Conservation (phyloP, 495 filamentous ascomycete genomes). For the Lepraria neglecta region DNA sequence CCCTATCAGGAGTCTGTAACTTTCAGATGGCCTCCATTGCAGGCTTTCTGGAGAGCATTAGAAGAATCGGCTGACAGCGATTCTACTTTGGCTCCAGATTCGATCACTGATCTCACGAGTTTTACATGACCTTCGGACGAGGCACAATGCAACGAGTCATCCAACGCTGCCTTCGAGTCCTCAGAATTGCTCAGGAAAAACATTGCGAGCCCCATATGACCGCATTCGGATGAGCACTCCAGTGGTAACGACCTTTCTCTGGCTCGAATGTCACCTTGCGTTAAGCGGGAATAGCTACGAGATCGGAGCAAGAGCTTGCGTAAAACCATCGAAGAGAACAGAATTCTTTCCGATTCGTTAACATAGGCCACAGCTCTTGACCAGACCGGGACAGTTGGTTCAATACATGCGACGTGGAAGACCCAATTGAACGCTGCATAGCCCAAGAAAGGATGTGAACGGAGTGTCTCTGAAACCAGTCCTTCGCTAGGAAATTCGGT, state of each 20-base stretch:
- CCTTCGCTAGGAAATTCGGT: not conserved
- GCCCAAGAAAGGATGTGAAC: not conserved
- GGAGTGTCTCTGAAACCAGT: not conserved
- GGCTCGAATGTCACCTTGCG: not conserved
- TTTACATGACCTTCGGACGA: not conserved
- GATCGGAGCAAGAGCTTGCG: constrained; percentile 3
- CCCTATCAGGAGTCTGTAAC: constrained; percentile 5
- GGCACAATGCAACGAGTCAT: not conserved
- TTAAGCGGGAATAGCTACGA: not conserved
- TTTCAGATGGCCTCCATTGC: constrained; percentile 5
- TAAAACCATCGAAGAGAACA: not conserved
- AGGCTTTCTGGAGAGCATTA: constrained; percentile 8
- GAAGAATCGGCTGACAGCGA: not conserved
- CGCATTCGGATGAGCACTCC: not conserved
- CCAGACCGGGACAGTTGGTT: not conserved
- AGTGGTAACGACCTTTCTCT: not conserved
- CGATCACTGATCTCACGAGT: not conserved
- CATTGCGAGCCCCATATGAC: not conserved
- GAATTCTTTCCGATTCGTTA: not conserved
- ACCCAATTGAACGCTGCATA: constrained; percentile 9
- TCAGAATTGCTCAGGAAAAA: not conserved
- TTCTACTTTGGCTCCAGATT: not conserved
- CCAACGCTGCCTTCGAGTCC: not conserved
- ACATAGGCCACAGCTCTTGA: constrained; percentile 29
- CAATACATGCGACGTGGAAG: not conserved